These are phyloP conservation scores for Carex parvula DNA, from an alignment of 176 grass and related monocot genomes.

Conservation along the genomic window DNA sequence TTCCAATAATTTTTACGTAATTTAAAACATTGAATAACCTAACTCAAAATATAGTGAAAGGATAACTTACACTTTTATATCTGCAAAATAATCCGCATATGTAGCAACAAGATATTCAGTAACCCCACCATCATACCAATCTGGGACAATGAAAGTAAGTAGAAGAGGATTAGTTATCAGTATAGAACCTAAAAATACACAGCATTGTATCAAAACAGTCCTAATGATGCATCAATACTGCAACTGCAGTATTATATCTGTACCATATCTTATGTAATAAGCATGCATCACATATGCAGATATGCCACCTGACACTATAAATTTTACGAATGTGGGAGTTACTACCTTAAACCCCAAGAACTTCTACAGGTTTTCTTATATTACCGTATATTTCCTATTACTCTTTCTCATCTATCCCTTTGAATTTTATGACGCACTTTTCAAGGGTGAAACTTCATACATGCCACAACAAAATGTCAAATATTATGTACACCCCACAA, in stretches of 20 bases:
- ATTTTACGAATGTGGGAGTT: background rate
- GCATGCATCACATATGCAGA: background rate
- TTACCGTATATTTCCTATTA: background rate
- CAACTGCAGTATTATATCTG: background rate
- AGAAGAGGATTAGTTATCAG: background rate
- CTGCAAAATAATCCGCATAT: conserved; percentile 90
- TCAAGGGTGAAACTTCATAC: too few relatives aligned
- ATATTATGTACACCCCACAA: too few relatives aligned
- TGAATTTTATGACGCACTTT: too few relatives aligned
- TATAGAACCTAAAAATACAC: background rate
- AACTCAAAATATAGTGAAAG: conserved; percentile 3
- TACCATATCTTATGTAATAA: background rate
- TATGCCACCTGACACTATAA: too few relatives aligned
- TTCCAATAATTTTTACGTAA: background rate
- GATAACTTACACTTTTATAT: conserved; percentile 88
- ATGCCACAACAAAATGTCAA: too few relatives aligned
- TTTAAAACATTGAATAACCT: background rate
- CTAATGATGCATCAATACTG: background rate
- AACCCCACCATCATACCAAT: conserved; percentile 77
- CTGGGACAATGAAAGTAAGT: conserved; percentile 39
- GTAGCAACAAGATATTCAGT: conserved; percentile 92
- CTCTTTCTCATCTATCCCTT: background rate
- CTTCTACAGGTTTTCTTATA: background rate
- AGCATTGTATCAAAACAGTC: background rate
- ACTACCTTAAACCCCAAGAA: background rate